Evolutionary conservation across 768 basidiomycete genomes (phyloP), one percentile per base, ranked within the genome.

Genomic region (Hortiboletus campestris): DNA sequence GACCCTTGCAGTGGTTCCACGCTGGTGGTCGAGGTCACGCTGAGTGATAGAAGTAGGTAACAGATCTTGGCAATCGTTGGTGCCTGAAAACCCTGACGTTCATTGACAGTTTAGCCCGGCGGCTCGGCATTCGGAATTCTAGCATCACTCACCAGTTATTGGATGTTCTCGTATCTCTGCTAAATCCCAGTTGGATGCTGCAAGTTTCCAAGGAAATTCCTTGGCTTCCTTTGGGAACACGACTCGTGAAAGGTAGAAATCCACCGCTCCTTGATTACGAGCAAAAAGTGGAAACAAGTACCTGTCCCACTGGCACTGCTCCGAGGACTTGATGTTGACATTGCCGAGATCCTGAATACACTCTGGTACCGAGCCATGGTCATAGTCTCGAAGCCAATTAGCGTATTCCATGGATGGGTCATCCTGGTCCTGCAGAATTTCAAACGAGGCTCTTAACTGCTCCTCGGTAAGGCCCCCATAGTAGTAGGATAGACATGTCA

Each of bases 1-100:
- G 0, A 63, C 80, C 74, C 31, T 68, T 0, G 81, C 81, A 42
- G 78, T 80, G 1, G 78, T 82, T 25, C 25, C 25, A 3, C 6
- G 4, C 25, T 25, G 25, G 2, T 25, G 25, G 6, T 25, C 25
- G 6, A 25, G 25, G 25, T 25, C 25, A 6, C 25, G 25, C 25
- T 25, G 25, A 25, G 25, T 6, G 25, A 25, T 25, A 25, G 25
- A 25, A 3, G 6, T 25, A 6, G 25, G 25, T 25, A 25, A 25
- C 25, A 25, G 6, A 3, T 6, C 4, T 25, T 25, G 25, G 4
- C 25, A 3, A 6, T 25, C 25, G 6, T 25, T 25, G 4, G 25
- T 25, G 25, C 25, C 25, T 25, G 25, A 25, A 25, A 25, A 25
- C 6, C 25, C 25, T 25, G 25, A 25, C 6, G 25, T 25, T 25